Conservation (phyloP, 371 early-diverging fungal species). For the Cokeromyces recurvatus region DNA sequence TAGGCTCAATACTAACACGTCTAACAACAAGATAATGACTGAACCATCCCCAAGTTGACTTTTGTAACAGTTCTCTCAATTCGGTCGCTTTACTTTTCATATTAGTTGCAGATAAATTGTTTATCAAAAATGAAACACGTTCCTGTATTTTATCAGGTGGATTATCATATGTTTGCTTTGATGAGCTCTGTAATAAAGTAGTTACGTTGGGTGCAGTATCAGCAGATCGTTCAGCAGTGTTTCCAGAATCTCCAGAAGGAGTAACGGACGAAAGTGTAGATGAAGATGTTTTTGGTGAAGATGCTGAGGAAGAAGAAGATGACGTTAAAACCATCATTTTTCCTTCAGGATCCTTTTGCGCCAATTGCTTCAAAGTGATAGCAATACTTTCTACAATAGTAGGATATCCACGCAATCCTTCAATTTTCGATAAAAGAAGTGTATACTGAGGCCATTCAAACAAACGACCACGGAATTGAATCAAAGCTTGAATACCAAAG, state of each 20-base stretch:
- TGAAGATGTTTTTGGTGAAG: slow-evolving; percentile 10
- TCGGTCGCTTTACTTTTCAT: slow-evolving; percentile 77
- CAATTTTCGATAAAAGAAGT: slow-evolving; percentile 71
- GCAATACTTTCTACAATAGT: slow-evolving; percentile 25
- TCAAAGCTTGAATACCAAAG: slow-evolving; percentile 86
- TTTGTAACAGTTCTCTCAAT: slow-evolving; percentile 69
- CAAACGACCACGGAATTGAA: slow-evolving; percentile 78
- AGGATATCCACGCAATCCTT: slow-evolving; percentile 58
- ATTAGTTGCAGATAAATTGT: slow-evolving; percentile 87
- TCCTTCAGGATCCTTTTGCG: slow-evolving; percentile 25
- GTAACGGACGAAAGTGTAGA: slow-evolving; percentile 14
- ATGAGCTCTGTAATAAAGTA: slow-evolving; percentile 13
- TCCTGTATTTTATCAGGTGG: slow-evolving; percentile 80
- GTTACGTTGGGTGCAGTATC: slow-evolving; percentile 16
- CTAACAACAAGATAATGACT: slow-evolving; percentile 89
- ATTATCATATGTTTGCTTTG: slow-evolving; percentile 30
- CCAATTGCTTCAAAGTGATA: slow-evolving; percentile 24
- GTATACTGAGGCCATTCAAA: slow-evolving; percentile 91
- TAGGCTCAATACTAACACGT: slow-evolving; percentile 91
- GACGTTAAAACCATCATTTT: slow-evolving; percentile 7
- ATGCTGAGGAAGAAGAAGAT: not conserved
- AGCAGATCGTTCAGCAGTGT: slow-evolving; percentile 28
- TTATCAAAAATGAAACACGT: slow-evolving; percentile 91
- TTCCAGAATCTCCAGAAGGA: slow-evolving; percentile 19
- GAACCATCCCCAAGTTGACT: slow-evolving; percentile 79